These are phyloP conservation scores for Globisporangium cylindrosporum DNA, from an alignment of 352 stramenopile species.

Conservation along the genomic window DNA sequence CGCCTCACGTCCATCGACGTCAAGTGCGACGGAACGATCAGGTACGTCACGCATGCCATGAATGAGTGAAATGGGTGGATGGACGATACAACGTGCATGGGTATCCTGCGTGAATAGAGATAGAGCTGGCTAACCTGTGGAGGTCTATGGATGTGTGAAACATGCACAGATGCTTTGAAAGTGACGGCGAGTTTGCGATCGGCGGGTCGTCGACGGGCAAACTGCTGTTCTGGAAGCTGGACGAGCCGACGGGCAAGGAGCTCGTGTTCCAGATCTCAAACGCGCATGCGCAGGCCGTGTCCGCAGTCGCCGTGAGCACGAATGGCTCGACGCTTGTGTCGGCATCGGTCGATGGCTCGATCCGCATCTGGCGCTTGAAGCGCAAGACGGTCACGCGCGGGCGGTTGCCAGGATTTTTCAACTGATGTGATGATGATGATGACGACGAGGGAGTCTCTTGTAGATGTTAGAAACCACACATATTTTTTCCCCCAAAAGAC, in stretches of 20 bases:
- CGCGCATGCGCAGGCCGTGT: conserved; percentile 61
- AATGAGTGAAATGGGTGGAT: background rate
- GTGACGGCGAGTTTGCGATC: conserved; percentile 73
- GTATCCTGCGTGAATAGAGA: background rate
- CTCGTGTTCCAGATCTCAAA: conserved; percentile 77
- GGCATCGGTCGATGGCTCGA: conserved; percentile 54
- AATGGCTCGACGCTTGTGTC: conserved; percentile 62
- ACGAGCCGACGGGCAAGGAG: conserved; percentile 58
- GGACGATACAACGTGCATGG: background rate
- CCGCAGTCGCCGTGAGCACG: conserved; percentile 52
- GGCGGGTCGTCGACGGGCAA: conserved; percentile 73
- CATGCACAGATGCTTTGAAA: conserved; percentile 62
- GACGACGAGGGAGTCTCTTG: background rate
- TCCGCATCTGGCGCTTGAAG: conserved; percentile 78
- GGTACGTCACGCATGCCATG: conserved; percentile 29
- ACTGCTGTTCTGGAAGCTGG: conserved; percentile 80
- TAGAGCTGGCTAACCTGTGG: background rate
- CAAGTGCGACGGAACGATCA: conserved; percentile 52
- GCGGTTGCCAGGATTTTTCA: conserved; percentile 58
- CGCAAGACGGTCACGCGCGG: conserved; percentile 47
- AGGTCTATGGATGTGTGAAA: background rate
- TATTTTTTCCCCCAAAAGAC: too few species aligned
- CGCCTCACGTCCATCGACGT: conserved; percentile 56
- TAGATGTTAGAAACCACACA: background rate
- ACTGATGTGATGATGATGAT: conserved; percentile 17